These are phyloP conservation scores for Fusarium sp. DNA, from an alignment of 2,329 filamentous ascomycete genomes.

Conservation along the genomic window DNA sequence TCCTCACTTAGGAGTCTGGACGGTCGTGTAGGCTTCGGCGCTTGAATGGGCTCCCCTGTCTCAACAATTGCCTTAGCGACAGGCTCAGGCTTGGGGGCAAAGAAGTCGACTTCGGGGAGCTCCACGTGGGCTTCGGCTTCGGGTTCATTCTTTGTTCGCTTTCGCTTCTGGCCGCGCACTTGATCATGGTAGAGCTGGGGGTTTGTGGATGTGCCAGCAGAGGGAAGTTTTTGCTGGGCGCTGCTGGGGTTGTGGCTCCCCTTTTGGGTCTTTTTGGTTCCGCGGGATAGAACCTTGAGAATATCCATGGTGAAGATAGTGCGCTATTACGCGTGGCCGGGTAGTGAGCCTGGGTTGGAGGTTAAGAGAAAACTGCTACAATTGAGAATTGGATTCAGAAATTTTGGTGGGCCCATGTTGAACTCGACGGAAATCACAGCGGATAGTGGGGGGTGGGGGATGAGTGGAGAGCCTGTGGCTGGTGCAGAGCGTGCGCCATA, in stretches of 20 bases:
- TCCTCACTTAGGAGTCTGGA: constrained; percentile 69
- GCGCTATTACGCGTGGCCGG: constrained; percentile 15
- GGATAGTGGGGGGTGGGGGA: constrained; percentile 43
- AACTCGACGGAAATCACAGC: constrained; percentile 11
- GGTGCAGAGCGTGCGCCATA: not conserved
- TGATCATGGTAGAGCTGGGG: constrained; percentile 78
- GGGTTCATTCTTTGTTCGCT: constrained; percentile 60
- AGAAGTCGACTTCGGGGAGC: constrained; percentile 69
- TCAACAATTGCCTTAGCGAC: constrained; percentile 51
- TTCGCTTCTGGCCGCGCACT: constrained; percentile 67
- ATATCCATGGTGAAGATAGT: constrained; percentile 71
- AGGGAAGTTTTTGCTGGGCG: constrained; percentile 67
- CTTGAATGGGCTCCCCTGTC: constrained; percentile 42
- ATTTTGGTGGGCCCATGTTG: constrained; percentile 46
- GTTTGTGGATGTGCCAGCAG: constrained; percentile 72
- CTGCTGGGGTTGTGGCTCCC: constrained; percentile 48
- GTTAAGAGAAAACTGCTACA: constrained; percentile 35
- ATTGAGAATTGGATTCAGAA: constrained; percentile 40
- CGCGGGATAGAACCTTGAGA: constrained; percentile 78
- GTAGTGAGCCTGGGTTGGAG: constrained; percentile 13
- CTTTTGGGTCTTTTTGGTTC: constrained; percentile 69
- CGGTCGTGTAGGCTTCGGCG: constrained; percentile 47
- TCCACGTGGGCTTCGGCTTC: constrained; percentile 49
- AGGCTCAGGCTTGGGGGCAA: constrained; percentile 62
- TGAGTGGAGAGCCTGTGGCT: constrained; percentile 5